Evolutionary conservation across 2,329 filamentous ascomycete species (phyloP).

Genomic region (Sarocladium oryzae): DNA sequence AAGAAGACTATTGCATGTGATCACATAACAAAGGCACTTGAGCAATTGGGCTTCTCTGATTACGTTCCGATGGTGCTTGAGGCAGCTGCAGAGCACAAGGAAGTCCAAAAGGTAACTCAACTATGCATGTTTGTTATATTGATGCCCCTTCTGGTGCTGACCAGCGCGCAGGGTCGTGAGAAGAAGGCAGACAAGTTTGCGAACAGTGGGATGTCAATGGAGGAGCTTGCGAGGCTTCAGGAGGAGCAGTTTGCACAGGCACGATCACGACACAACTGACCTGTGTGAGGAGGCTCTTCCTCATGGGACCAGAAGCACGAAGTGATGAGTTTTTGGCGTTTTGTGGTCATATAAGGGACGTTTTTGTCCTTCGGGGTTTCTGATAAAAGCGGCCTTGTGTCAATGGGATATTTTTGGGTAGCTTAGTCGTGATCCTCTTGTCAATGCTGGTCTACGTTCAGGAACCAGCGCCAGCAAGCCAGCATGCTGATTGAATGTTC

Average conservation of each 20-base stretch:
- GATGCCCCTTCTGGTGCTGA: not conserved
- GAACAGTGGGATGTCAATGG: slow-evolving; percentile 84
- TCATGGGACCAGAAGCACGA: slow-evolving; percentile 6
- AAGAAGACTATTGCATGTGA: slow-evolving; percentile 99
- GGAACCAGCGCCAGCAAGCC: too few species aligned
- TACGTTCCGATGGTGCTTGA: slow-evolving; percentile 85
- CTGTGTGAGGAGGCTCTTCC: not conserved
- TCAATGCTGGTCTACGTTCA: too few species aligned
- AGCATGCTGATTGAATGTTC: too few species aligned
- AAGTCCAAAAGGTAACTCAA: slow-evolving; percentile 71
- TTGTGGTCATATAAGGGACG: slow-evolving; percentile 11
- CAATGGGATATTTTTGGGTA: too few species aligned
- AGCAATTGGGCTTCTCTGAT: slow-evolving; percentile 85
- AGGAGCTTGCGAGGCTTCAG: slow-evolving; percentile 82
- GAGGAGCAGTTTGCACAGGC: slow-evolving; percentile 86
- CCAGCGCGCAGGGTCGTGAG: slow-evolving; percentile 65
- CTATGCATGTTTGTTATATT: slow-evolving; percentile 32
- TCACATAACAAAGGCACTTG: slow-evolving; percentile 91
- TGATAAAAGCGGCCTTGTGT: not conserved
- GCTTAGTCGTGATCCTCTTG: too few species aligned
- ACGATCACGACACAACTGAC: slow-evolving; percentile 27
- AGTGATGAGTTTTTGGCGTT: slow-evolving; percentile 2
- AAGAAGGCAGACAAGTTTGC: slow-evolving; percentile 98
- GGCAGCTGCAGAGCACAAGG: slow-evolving; percentile 86
- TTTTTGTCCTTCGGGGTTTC: not conserved